These are phyloP conservation scores for Globisporangium irregulare DNA, from an alignment of 352 stramenopile species.

Conservation along the genomic window DNA sequence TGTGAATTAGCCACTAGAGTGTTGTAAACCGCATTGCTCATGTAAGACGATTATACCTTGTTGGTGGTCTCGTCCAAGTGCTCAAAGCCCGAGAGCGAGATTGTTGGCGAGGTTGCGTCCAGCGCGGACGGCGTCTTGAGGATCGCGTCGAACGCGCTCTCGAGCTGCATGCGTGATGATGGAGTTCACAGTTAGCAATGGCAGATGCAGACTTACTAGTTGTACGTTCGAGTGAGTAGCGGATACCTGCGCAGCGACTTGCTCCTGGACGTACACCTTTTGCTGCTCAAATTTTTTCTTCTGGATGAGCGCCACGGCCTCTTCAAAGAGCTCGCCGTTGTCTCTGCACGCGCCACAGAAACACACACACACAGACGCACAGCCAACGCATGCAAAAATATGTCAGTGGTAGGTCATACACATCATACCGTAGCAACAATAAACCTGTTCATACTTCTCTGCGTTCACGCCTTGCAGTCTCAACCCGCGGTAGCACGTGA, in stretches of 20 bases:
- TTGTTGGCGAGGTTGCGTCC: slow-evolving; percentile 29
- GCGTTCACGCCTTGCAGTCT: slow-evolving; percentile 44
- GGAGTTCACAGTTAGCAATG: not conserved
- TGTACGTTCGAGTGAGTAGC: too few relatives aligned
- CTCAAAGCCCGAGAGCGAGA: slow-evolving; percentile 72
- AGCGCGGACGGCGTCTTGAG: slow-evolving; percentile 45
- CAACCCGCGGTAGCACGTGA: slow-evolving; percentile 75
- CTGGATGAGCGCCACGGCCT: slow-evolving; percentile 66
- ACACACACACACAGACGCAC: not conserved
- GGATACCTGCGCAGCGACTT: slow-evolving; percentile 55
- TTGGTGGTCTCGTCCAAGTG: slow-evolving; percentile 23
- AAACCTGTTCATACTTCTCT: slow-evolving; percentile 30
- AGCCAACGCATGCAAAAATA: not conserved
- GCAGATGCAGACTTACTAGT: not conserved
- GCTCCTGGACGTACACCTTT: slow-evolving; percentile 64
- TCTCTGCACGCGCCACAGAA: slow-evolving; percentile 31
- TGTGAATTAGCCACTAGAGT: not conserved
- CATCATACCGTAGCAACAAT: not conserved
- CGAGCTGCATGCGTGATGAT: slow-evolving; percentile 26
- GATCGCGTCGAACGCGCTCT: slow-evolving; percentile 57
- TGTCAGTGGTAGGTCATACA: not conserved
- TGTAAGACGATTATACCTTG: not conserved
- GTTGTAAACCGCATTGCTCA: not conserved
- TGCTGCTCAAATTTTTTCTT: slow-evolving; percentile 83
- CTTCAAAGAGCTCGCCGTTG: slow-evolving; percentile 67